These are phyloP conservation scores for Kuraishia cidri DNA, from an alignment of 805 yeast genomes.

Conservation along the genomic window DNA sequence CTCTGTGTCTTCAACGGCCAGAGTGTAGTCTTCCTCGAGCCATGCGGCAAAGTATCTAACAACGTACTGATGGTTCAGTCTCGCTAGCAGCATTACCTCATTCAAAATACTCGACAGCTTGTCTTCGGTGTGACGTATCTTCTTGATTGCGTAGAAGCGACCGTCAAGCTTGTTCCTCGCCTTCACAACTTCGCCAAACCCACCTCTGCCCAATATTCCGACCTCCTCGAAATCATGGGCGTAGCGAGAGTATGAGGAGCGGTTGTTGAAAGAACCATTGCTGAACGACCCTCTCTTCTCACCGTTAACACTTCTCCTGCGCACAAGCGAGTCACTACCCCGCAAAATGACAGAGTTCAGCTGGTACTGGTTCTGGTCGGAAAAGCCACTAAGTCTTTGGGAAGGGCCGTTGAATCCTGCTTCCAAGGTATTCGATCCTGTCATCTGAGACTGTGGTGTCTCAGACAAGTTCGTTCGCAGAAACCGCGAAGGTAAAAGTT, in stretches of 20 bases:
- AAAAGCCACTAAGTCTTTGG: not conserved
- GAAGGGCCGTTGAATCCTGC: not conserved
- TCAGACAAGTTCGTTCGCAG: constrained; percentile 56
- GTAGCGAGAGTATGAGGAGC: constrained; percentile 52
- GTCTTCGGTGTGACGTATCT: constrained; percentile 75
- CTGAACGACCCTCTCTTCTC: constrained; percentile 12
- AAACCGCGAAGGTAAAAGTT: constrained; percentile 76
- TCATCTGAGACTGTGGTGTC: not conserved
- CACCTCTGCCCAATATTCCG: constrained; percentile 87
- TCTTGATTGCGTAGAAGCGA: constrained; percentile 88
- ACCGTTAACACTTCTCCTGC: constrained; percentile 3
- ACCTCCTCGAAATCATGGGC: constrained; percentile 93
- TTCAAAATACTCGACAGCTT: constrained; percentile 74
- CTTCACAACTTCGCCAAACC: constrained; percentile 97
- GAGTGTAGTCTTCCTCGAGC: constrained; percentile 64
- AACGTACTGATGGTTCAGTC: constrained; percentile 91
- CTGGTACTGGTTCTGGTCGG: not conserved
- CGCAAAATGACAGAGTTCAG: constrained; percentile 5
- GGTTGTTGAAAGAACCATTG: constrained; percentile 12
- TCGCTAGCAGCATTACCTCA: constrained; percentile 86
- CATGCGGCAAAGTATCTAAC: constrained; percentile 96
- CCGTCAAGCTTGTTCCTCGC: constrained; percentile 93
- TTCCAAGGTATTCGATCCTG: not conserved
- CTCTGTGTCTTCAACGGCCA: not conserved
- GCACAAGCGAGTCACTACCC: constrained; percentile 7